Base-by-base conservation (phyloP, 2,329 filamentous ascomycete genomes). In the Phialophora verrucosa region DNA sequence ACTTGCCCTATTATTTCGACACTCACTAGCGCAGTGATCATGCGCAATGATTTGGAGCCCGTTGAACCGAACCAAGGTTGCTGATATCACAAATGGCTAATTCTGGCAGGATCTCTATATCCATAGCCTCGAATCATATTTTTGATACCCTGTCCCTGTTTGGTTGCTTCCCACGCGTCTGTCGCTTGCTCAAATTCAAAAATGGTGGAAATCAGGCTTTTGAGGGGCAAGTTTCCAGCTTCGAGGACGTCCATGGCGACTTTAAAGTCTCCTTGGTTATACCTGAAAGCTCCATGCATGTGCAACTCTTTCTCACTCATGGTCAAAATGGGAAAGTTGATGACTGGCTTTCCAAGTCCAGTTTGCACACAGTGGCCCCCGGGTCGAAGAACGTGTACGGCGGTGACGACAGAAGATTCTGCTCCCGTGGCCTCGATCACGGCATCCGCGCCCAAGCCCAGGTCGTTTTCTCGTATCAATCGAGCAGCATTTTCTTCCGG, bases 361-460 rank as follows among this genome's bases (percentile, higher is more conserved):
- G 73, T 75, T 65, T 80, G 77, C 17, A 78, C 73, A 66, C 74
- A 76, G 1, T 66, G 66, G 1, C 77, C 77, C 0, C 75, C 74
- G 23, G 70, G 68, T 7, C 74, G 66, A 10, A 78, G 66, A 10
- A 73, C 75, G 71, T 81, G 75, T 10, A 83, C 71, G 29, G 81
- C 82, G 14, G 78, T 80, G 53, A 81, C 80, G 25, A 82, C 77
- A 59, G 82, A 80, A 2, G 76, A 74, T 17, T 77, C 76, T 0
- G 79, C 80, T 3, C 82, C 82, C 1, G 81, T 78, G 1, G 81
- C 78, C 68, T 80, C 74, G 29, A 82, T 80, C 14, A 78, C 78
- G 25, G 80, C 74, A 67, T 82, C 74, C 20, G 76, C 75, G 3
- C 80, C 77, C 29, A 78, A 66, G 0, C 77, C 76, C 56, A 81